Conservation (phyloP, 108 stramenopile genomes). For the Hondaea fermentalgiana region DNA sequence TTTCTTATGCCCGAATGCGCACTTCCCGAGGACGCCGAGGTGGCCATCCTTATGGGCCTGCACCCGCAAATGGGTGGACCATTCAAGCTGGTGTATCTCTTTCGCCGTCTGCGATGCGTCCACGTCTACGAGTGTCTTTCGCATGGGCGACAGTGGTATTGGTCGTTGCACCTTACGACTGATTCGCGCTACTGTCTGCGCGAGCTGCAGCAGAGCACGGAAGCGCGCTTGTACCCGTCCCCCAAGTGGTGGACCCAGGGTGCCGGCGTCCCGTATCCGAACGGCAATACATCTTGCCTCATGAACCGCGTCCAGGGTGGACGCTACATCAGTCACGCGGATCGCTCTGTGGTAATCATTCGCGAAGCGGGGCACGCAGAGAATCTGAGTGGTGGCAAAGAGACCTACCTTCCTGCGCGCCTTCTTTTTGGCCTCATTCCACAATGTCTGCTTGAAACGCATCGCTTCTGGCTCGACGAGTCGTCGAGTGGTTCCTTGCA, state of each 20-base stretch:
- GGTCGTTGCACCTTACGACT: slow-evolving; percentile 22
- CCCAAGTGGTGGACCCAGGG: slow-evolving; percentile 22
- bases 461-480: slow-evolving; percentile 29
- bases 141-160: slow-evolving; percentile 30
- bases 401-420: slow-evolving; percentile 22
- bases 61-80: slow-evolving; percentile 27
- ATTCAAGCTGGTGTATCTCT: slow-evolving; percentile 29
- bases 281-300: not conserved
- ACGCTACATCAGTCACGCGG: not conserved
- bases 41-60: slow-evolving; percentile 22
- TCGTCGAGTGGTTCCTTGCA: not conserved
- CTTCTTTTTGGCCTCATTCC: slow-evolving; percentile 24
- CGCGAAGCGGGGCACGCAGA: slow-evolving; percentile 2
- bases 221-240: not conserved
- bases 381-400: slow-evolving; percentile 25
- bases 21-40: slow-evolving; percentile 29
- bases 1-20: slow-evolving; percentile 25
- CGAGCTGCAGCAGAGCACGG: slow-evolving; percentile 19
- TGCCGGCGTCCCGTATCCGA: slow-evolving; percentile 17
- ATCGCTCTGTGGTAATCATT: not conserved
- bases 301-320: slow-evolving; percentile 10
- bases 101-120: slow-evolving; percentile 24
- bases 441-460: not conserved
- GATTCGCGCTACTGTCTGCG: slow-evolving; percentile 26
- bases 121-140: slow-evolving; percentile 30